Evolutionary conservation across 176 grass and related monocot genomes (phyloP).

Genomic region (Rhipidocladum racemiflorum): DNA sequence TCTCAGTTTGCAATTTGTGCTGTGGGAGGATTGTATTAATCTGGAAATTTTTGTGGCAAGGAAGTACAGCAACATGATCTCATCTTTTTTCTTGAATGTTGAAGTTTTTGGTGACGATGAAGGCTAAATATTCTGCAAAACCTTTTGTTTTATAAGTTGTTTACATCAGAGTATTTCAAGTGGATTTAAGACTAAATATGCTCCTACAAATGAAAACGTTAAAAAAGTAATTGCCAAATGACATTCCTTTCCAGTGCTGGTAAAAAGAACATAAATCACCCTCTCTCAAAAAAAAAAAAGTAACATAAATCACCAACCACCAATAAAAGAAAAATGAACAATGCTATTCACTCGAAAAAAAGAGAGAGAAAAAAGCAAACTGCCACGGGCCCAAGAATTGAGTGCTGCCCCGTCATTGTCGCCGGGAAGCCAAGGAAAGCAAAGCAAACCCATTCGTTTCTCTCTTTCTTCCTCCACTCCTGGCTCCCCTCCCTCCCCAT

Average conservation of each 20-base stretch:
- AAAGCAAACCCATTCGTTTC: conserved; percentile 38
- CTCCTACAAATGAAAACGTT: background rate
- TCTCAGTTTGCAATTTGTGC: background rate
- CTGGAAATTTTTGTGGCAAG: background rate
- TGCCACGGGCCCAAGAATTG: conserved; percentile 42
- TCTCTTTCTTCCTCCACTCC: conserved; percentile 23
- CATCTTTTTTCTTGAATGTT: background rate
- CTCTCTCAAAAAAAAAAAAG: too few relatives aligned
- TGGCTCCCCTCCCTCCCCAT: conserved; percentile 19
- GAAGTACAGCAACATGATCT: background rate
- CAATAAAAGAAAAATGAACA: conserved; percentile 25
- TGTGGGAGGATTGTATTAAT: background rate
- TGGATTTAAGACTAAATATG: background rate
- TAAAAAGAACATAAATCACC: conserved; percentile 20
- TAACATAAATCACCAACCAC: conserved; percentile 33
- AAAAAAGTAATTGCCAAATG: conserved; percentile 1
- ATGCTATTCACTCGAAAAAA: conserved; percentile 23
- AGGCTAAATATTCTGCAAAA: background rate
- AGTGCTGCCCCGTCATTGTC: conserved; percentile 58
- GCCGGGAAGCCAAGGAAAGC: conserved; percentile 48
- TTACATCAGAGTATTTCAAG: background rate
- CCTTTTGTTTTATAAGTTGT: background rate
- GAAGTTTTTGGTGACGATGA: background rate
- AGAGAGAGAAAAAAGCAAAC: background rate
- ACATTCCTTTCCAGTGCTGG: conserved; percentile 19